A percentile compares a stretch with the other conserved stretches of the same genome.
phyloP scores from a whole-genome alignment of 257 asterid genomes.

The Rauvolfia tetraphylla region DNA sequence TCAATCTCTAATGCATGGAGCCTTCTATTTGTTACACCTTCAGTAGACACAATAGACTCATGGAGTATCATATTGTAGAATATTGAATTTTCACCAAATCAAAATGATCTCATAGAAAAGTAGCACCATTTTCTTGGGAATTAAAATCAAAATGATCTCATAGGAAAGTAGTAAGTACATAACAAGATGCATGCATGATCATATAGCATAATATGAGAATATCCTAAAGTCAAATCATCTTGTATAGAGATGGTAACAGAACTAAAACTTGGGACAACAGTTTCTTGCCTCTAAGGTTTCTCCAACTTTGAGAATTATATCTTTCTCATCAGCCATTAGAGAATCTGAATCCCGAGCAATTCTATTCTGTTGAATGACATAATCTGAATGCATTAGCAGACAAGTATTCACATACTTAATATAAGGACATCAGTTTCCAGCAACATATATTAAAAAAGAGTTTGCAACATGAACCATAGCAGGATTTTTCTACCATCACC shows the following conservation, averaged over 20 bases:
- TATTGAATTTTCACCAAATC: background rate
- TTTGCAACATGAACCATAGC: background rate
- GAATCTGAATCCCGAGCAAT: conserved; percentile 60
- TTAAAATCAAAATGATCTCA: background rate
- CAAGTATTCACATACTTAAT: conserved; percentile 11
- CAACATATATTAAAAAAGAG: background rate
- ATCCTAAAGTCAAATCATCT: background rate
- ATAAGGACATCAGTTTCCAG: background rate
- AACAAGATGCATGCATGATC: background rate
- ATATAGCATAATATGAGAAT: background rate
- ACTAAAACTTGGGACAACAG: conserved; percentile 21
- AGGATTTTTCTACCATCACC: background rate
- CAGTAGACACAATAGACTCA: background rate
- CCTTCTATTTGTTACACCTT: background rate
- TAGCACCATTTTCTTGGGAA: too few relatives aligned
- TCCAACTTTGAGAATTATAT: conserved; percentile 85
- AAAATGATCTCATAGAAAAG: background rate
- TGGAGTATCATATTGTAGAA: background rate
- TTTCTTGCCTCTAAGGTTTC: conserved; percentile 84
- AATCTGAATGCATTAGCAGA: conserved; percentile 20
- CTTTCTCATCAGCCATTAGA: conserved; percentile 65
- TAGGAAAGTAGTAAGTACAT: background rate
- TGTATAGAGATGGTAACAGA: conserved; percentile 7
- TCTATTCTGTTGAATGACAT: conserved; percentile 54
- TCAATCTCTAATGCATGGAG: background rate